phyloP scores from a whole-genome alignment of 2,329 filamentous ascomycete genomes.

The Penicillium palitans region DNA sequence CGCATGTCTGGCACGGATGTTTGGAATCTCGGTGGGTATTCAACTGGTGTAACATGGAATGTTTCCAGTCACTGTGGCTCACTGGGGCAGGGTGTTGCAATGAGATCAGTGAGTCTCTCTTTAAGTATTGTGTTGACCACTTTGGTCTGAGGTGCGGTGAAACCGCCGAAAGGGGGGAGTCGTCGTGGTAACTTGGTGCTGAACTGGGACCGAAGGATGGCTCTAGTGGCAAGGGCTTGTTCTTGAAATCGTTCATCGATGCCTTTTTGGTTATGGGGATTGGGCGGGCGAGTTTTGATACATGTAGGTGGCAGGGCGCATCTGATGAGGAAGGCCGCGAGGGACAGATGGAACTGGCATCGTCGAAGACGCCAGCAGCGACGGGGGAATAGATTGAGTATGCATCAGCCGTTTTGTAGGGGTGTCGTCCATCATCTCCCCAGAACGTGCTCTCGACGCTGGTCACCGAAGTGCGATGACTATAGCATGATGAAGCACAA shows the following conservation, averaged over 20 bases:
- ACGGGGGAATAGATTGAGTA: slow-evolving; percentile 31
- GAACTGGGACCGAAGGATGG: slow-evolving; percentile 35
- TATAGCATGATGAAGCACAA: slow-evolving; percentile 39
- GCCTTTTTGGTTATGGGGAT: slow-evolving; percentile 19
- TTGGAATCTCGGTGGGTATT: not conserved
- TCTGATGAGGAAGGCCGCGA: not conserved
- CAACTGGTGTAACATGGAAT: not conserved
- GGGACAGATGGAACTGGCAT: slow-evolving; percentile 15
- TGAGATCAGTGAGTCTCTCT: not conserved
- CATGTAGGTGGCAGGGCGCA: not conserved
- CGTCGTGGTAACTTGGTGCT: slow-evolving; percentile 25
- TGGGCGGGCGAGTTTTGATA: not conserved
- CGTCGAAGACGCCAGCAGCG: slow-evolving; percentile 38
- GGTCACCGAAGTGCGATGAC: slow-evolving; percentile 35
- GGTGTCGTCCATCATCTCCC: slow-evolving; percentile 4
- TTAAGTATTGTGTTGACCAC: not conserved
- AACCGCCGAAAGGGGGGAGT: not conserved
- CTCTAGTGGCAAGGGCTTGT: slow-evolving; percentile 45
- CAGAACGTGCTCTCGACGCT: slow-evolving; percentile 34
- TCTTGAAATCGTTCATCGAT: slow-evolving; percentile 32
- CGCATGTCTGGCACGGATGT: not conserved
- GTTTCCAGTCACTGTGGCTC: not conserved
- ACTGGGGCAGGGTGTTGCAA: not conserved
- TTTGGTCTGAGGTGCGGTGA: not conserved
- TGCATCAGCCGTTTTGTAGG: slow-evolving; percentile 22